phyloP scores from a whole-genome alignment of 306 rosid species.

The Albizia julibrissin region DNA sequence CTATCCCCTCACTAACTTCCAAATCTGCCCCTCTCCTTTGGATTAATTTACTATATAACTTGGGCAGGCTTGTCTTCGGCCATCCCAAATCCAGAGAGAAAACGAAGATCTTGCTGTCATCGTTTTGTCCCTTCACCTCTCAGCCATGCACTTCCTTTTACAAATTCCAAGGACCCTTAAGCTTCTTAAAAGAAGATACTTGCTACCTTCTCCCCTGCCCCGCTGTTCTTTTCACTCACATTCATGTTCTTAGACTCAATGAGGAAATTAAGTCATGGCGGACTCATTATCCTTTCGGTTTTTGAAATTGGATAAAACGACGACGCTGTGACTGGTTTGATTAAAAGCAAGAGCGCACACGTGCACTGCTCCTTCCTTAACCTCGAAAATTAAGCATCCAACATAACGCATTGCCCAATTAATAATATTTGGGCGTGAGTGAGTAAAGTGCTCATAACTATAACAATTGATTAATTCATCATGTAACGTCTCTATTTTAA shows the following conservation, averaged over 20 bases:
- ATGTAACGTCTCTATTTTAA: neutral
- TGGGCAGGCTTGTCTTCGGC: neutral
- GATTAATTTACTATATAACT: neutral
- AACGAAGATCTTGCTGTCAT: constrained; percentile 1
- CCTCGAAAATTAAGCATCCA: neutral
- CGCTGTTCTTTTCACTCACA: neutral
- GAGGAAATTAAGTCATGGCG: neutral
- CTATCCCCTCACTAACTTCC: constrained; percentile 25
- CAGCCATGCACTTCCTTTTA: constrained; percentile 31
- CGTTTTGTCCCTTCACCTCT: constrained; percentile 38
- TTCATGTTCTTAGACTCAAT: neutral
- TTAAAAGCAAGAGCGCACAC: constrained; percentile 44
- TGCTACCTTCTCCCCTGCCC: neutral
- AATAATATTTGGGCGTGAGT: neutral
- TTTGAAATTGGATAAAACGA: constrained; percentile 33
- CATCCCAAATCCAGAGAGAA: neutral
- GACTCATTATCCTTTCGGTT: neutral
- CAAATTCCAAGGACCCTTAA: constrained; percentile 49
- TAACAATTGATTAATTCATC: neutral
- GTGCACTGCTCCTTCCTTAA: constrained; percentile 45
- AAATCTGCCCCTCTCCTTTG: constrained; percentile 11
- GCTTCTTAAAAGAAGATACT: constrained; percentile 33
- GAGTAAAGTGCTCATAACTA: neutral
- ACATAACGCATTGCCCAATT: no score
- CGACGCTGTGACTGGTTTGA: constrained; percentile 24